Evolutionary conservation across 2,329 filamentous ascomycete species (phyloP), one percentile per base, ranked within the genome.

Genomic region (Botrytis paeoniae): DNA sequence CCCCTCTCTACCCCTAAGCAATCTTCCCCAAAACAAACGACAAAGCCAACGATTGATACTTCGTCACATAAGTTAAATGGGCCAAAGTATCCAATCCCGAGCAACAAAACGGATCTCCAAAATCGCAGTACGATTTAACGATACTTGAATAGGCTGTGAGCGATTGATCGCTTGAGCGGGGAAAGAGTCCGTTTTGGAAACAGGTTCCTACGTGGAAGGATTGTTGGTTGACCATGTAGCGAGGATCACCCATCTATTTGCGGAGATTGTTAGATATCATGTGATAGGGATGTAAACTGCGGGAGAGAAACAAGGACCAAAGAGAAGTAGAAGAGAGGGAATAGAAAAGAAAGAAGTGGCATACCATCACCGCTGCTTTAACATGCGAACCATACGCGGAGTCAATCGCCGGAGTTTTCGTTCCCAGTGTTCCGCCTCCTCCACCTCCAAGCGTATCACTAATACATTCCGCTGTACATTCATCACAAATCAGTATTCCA

Each of bases 181-280:
- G 66, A n/a, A 69, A 69, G 20, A 69, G 39, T 10, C 51, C 54
- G 8, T 69, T 69, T 60, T 69, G 66, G 10, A 69, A 69, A 59
- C 66, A 69, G 25, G 66, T 69, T 22, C 66, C 66, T 10, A 69
- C n/a, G 22, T 69, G 66, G 29, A 69, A 69, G 0, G 51, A 35
- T 41, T 39, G 37, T 12, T 69, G 48, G 7, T 32, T 57, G 37
- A 22, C 20, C 48, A 69, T 59, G 29, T 59, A 69, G 51, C 66
- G 66, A 7, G 66, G 66, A 41, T 69, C 66, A 20, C 66, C 66
- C 14, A 39, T 39, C 64, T 66, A 4, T 32, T 64, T 22, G 39
- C 3, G n/a, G 14, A 35, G 20, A 1, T 18, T 7, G 45, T 54
- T 20, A 66, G 64, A 57, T 29, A 9, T 57, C 3, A 29, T 29